Conservation (phyloP, 352 stramenopile species). For the Phytophthora capsici region DNA sequence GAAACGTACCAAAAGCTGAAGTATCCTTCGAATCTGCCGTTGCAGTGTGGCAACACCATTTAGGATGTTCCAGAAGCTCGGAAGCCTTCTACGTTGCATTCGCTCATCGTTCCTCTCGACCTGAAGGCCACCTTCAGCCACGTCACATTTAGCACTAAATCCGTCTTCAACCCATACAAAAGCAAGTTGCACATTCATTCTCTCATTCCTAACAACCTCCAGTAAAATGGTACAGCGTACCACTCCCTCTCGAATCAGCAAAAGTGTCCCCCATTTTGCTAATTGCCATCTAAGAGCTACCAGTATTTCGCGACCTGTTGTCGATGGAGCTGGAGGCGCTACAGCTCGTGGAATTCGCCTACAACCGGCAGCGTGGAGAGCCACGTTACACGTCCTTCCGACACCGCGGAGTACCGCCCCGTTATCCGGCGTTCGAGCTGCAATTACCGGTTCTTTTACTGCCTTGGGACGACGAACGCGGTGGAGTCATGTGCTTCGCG, state of each 20-base stretch:
- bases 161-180: constrained; percentile 9
- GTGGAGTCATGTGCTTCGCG: constrained; percentile 71
- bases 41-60: constrained; percentile 10
- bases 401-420: constrained; percentile 72
- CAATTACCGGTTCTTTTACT: constrained; percentile 71
- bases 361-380: constrained; percentile 71
- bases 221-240: constrained; percentile 13
- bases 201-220: background rate
- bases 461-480: constrained; percentile 71
- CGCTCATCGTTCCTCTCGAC: constrained; percentile 5
- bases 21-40: background rate
- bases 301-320: background rate
- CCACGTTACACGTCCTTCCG: constrained; percentile 59
- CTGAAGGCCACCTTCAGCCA: background rate
- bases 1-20: no score
- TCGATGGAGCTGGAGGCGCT: constrained; percentile 45
- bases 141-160: background rate
- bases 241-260: background rate
- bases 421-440: constrained; percentile 74
- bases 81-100: background rate
- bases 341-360: constrained; percentile 74
- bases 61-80: constrained; percentile 1
- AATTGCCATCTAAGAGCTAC: constrained; percentile 9
- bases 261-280: constrained; percentile 1
- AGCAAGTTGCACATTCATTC: constrained; percentile 24